A percentile compares a stretch with the other conserved stretches of the same genome.
These are phyloP conservation scores for Huntiella savannae DNA, from an alignment of 2,329 filamentous ascomycete species.

Conservation along the genomic window DNA sequence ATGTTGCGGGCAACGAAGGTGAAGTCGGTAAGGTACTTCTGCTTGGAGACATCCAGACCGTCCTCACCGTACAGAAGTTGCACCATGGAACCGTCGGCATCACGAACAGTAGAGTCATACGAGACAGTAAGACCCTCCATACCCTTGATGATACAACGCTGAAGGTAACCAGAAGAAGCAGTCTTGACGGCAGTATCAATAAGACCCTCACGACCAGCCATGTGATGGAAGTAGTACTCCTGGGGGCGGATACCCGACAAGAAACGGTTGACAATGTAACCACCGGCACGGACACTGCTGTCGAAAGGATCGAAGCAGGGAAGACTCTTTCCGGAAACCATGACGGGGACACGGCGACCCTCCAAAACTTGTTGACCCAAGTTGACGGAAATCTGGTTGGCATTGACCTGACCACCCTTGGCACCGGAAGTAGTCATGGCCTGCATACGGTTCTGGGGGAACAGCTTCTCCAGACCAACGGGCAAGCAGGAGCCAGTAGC, in stretches of 20 bases:
- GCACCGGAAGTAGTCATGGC: constrained; percentile 94
- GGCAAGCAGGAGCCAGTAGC: constrained; percentile 71
- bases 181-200: constrained; percentile 99
- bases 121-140: constrained; percentile 88
- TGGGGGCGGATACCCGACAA: constrained; percentile 93
- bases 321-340: constrained; percentile 93
- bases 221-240: constrained; percentile 98
- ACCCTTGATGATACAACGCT: constrained; percentile 93
- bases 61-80: constrained; percentile 97
- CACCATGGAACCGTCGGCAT: constrained; percentile 79
- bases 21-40: constrained; percentile 79
- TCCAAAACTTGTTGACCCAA: constrained; percentile 92
- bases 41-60: constrained; percentile 82
- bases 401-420: constrained; percentile 84
- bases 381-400: constrained; percentile 94
- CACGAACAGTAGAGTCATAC: constrained; percentile 86
- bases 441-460: constrained; percentile 97
- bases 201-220: constrained; percentile 94
- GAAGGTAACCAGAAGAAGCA: constrained; percentile 86
- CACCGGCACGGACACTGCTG: constrained; percentile 71
- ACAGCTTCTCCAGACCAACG: constrained; percentile 66
- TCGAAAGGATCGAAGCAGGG: constrained; percentile 90
- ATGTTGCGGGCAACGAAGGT: constrained; percentile 79
- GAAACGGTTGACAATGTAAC: constrained; percentile 90
- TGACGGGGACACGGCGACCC: constrained; percentile 81